Evolutionary conservation across 305 asterid species (phyloP).

Genomic region (Fraxinus sp.): DNA sequence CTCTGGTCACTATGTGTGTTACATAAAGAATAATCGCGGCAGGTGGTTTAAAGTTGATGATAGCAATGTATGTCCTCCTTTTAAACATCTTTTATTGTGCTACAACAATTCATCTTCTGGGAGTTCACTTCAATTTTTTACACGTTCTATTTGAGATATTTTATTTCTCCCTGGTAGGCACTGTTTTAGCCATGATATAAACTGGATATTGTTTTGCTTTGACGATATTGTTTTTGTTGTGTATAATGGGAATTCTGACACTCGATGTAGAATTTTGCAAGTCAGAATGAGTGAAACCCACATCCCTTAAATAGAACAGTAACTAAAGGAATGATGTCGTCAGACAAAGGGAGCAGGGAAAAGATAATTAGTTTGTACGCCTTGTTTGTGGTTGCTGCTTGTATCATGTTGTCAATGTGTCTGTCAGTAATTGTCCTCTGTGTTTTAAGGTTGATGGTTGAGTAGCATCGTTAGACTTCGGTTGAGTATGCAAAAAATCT

Average conservation of each 20-base stretch:
- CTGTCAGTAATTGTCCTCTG: neutral
- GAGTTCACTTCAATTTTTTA: neutral
- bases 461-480: neutral
- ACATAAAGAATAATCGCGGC: slow-evolving; percentile 62
- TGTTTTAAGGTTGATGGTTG: neutral
- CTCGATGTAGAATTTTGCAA: neutral
- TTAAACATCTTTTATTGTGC: slow-evolving; percentile 5
- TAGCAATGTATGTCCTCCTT: slow-evolving; percentile 49
- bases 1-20: slow-evolving; percentile 85
- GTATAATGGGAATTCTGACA: neutral
- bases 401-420: neutral
- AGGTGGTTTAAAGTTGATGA: slow-evolving; percentile 82
- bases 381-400: neutral
- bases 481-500: neutral
- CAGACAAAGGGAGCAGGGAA: neutral
- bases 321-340: neutral
- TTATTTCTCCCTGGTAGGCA: neutral
- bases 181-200: neutral
- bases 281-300: neutral
- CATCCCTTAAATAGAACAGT: neutral
- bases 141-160: neutral
- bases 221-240: neutral
- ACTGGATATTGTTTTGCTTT: neutral
- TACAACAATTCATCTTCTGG: slow-evolving; percentile 4
- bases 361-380: neutral